These are phyloP conservation scores for Erodium chrysanthum DNA, from an alignment of 441 rosid species.

Conservation along the genomic window DNA sequence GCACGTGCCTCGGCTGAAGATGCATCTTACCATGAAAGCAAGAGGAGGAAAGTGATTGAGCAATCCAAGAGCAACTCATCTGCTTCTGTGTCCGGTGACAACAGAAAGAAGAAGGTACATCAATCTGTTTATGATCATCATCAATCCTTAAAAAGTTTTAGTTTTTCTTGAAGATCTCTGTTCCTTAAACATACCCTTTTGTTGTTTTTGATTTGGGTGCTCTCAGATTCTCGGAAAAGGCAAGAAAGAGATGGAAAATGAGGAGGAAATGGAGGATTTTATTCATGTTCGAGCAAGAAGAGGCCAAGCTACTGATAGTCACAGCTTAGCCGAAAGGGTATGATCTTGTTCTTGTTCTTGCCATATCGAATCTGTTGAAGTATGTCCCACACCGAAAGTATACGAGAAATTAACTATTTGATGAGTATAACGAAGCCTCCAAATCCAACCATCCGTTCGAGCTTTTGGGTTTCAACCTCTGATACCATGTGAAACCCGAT, in stretches of 20 bases:
- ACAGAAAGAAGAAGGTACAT: conserved; percentile 1
- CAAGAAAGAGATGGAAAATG: conserved; percentile 24
- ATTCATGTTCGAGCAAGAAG: conserved; percentile 49
- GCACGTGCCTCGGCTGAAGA: too few species aligned
- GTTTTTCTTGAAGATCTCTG: not conserved
- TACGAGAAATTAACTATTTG: too few species aligned
- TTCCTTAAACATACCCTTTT: conserved; percentile 1
- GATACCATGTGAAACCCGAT: too few species aligned
- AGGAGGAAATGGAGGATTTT: conserved; percentile 24
- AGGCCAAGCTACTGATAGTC: conserved; percentile 56
- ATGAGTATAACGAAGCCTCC: too few species aligned
- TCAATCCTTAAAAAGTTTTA: not conserved
- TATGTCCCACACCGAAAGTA: too few species aligned
- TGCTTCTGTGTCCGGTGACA: not conserved
- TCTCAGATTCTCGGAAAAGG: conserved; percentile 25
- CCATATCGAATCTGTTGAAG: not conserved
- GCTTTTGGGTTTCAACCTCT: too few species aligned
- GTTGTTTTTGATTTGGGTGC: not conserved
- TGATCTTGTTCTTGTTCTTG: not conserved
- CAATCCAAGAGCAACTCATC: not conserved
- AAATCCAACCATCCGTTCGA: too few species aligned
- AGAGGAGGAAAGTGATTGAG: conserved; percentile 20
- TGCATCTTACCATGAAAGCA: conserved; percentile 14
- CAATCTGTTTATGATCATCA: not conserved
- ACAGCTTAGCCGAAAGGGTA: conserved; percentile 54